phyloP scores from a whole-genome alignment of 1,139 yeast species.

The Wickerhamomyces sp. region DNA sequence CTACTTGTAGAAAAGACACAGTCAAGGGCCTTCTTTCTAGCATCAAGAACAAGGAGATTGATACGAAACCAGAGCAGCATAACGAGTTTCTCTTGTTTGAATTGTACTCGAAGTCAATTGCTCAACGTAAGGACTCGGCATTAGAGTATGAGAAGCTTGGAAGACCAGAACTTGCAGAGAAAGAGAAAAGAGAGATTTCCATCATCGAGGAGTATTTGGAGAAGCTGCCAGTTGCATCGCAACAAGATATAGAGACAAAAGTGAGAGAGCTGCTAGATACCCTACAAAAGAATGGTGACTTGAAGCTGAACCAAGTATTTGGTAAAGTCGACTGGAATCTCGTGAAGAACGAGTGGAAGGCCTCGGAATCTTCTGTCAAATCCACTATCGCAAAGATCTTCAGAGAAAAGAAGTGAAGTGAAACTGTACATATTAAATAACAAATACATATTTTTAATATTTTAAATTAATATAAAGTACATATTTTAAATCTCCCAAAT shows the following conservation, averaged over 20 bases:
- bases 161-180: constrained; percentile 52
- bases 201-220: constrained; percentile 40
- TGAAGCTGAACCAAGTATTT: constrained; percentile 38
- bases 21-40: constrained; percentile 52
- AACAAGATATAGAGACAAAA: constrained; percentile 42
- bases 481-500: not conserved
- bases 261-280: constrained; percentile 34
- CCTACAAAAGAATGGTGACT: constrained; percentile 25
- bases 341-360: constrained; percentile 49
- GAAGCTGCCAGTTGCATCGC: constrained; percentile 46
- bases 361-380: constrained; percentile 35
- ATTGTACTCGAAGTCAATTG: constrained; percentile 43
- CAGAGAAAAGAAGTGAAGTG: constrained; percentile 16
- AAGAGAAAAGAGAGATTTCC: constrained; percentile 47
- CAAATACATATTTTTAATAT: too few relatives aligned
- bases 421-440: too few relatives aligned
- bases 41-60: constrained; percentile 59
- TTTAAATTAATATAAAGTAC: too few relatives aligned
- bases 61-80: constrained; percentile 38
- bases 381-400: constrained; percentile 26
- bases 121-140: constrained; percentile 52
- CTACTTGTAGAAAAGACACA: constrained; percentile 42
- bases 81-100: constrained; percentile 48
- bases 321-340: constrained; percentile 44
- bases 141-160: constrained; percentile 45